Conservation (phyloP, 2,329 filamentous ascomycete genomes). For the Diaporthe australafricana region DNA sequence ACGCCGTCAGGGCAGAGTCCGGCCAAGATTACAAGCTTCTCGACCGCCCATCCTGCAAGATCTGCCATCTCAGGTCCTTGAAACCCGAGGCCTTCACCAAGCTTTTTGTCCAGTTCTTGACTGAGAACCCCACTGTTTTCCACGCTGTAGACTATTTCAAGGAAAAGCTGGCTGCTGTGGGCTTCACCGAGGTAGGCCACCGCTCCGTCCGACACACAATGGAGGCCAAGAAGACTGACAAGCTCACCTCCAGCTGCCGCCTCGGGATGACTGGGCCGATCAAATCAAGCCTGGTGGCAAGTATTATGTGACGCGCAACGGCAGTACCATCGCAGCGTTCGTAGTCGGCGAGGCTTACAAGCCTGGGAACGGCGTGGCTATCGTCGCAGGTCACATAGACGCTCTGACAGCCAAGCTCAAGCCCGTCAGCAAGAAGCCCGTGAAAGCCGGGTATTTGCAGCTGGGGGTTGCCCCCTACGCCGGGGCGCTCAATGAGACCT, state of each 20-base stretch:
- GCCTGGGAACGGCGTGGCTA: slow-evolving; percentile 86
- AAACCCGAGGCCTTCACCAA: slow-evolving; percentile 77
- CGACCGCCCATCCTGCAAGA: slow-evolving; percentile 20
- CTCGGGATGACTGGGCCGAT: slow-evolving; percentile 81
- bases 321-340: slow-evolving; percentile 87
- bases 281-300: slow-evolving; percentile 84
- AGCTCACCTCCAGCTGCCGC: slow-evolving; percentile 67
- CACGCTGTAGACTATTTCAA: slow-evolving; percentile 87
- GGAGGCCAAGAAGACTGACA: slow-evolving; percentile 36
- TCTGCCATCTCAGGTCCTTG: slow-evolving; percentile 42
- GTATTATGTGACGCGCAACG: slow-evolving; percentile 90
- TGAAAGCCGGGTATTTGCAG: slow-evolving; percentile 86
- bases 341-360: slow-evolving; percentile 83
- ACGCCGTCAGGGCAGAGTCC: neutral
- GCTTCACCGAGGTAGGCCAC: slow-evolving; percentile 75
- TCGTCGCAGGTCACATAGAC: slow-evolving; percentile 93
- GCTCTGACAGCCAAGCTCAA: slow-evolving; percentile 91
- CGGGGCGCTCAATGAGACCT: slow-evolving; percentile 86
- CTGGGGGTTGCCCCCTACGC: slow-evolving; percentile 94
- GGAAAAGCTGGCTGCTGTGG: slow-evolving; percentile 75
- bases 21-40: slow-evolving; percentile 24
- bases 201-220: too few species aligned
- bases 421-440: slow-evolving; percentile 88
- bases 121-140: slow-evolving; percentile 91
- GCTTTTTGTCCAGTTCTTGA: slow-evolving; percentile 89